A percentile compares a stretch with the other conserved stretches of the same genome.
Evolutionary conservation across 805 yeast genomes (phyloP).

Genomic region (Peterozyma toletana): DNA sequence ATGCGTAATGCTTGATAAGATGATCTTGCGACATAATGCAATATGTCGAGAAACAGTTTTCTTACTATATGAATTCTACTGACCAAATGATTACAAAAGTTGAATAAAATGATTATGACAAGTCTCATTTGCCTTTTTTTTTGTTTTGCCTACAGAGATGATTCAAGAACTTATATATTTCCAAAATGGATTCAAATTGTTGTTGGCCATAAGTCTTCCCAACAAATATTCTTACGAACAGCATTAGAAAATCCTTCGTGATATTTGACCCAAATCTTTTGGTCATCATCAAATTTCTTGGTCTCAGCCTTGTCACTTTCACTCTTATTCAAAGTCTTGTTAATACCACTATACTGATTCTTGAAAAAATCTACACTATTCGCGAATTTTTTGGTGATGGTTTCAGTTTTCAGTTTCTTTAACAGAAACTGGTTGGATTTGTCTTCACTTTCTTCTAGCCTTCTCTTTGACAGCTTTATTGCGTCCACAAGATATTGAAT

Average conservation of each 20-base stretch:
- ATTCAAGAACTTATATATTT: too few species aligned
- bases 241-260: slow-evolving; percentile 92
- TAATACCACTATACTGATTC: slow-evolving; percentile 25
- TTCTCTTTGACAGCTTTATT: slow-evolving; percentile 7
- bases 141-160: too few species aligned
- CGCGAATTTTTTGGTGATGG: slow-evolving; percentile 8
- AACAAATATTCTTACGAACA: slow-evolving; percentile 73
- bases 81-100: too few species aligned
- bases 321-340: slow-evolving; percentile 7
- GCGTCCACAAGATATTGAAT: neutral
- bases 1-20: too few species aligned
- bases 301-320: slow-evolving; percentile 9
- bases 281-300: slow-evolving; percentile 14
- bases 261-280: slow-evolving; percentile 77
- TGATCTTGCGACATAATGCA: too few species aligned
- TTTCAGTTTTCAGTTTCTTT: slow-evolving; percentile 1
- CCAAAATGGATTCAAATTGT: too few species aligned
- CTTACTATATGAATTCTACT: too few species aligned
- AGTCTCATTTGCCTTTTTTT: too few species aligned
- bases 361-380: slow-evolving; percentile 33
- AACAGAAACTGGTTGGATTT: neutral
- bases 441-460: slow-evolving; percentile 6
- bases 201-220: slow-evolving; percentile 57
- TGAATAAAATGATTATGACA: too few species aligned
- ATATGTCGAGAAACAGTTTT: too few species aligned